These are phyloP conservation scores for Diospyros kaki DNA, from an alignment of 148 eudicot genomes.

Conservation along the genomic window DNA sequence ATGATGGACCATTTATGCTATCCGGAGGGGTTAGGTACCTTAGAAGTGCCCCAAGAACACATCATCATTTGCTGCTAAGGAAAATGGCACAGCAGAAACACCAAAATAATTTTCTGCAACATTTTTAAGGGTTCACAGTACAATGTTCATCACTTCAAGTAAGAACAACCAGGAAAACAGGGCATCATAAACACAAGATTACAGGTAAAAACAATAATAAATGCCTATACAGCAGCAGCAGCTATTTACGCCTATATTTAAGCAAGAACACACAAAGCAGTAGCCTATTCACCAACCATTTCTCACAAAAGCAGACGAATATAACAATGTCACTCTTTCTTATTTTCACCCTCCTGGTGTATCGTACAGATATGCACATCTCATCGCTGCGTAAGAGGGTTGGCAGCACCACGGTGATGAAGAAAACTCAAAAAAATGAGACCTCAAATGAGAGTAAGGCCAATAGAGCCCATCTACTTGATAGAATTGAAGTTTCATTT, in stretches of 20 bases:
- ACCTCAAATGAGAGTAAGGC: neutral
- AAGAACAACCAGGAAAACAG: neutral
- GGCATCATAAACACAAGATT: neutral
- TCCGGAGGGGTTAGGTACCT: too few species aligned
- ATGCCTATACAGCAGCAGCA: neutral
- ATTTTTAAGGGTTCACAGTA: neutral
- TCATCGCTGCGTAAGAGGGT: neutral
- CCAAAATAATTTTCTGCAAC: too few species aligned
- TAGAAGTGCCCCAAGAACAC: too few species aligned
- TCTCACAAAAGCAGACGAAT: too few species aligned
- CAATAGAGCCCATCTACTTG: conserved; percentile 5
- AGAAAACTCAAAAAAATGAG: neutral
- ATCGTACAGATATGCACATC: neutral
- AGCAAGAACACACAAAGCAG: neutral
- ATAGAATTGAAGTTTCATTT: neutral
- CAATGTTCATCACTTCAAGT: conserved; percentile 6
- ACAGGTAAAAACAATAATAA: neutral
- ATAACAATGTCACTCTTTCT: too few species aligned
- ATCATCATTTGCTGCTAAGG: too few species aligned
- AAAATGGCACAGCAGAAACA: too few species aligned
- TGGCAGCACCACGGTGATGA: neutral
- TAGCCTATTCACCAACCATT: neutral
- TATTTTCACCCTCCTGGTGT: neutral
- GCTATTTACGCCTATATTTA: neutral
- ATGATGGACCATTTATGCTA: too few species aligned